phyloP scores from a whole-genome alignment of 108 stramenopile species.

The Cyclotella baltica region DNA sequence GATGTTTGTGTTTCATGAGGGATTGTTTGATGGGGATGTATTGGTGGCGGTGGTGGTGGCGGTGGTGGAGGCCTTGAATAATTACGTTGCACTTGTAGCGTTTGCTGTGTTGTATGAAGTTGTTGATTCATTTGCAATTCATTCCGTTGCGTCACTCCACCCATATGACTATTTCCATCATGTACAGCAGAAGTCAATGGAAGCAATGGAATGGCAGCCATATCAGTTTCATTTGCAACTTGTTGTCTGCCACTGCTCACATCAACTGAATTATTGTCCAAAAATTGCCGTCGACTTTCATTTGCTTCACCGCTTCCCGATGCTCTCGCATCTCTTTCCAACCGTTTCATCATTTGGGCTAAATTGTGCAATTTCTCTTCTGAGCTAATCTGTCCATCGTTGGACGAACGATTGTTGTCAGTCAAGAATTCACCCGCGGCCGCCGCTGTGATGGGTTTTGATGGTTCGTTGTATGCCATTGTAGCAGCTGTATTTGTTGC shows the following conservation, averaged over 20 bases:
- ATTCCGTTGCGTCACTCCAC: no score
- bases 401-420: not conserved
- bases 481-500: conserved; percentile 12
- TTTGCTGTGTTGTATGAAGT: not conserved
- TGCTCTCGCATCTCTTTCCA: conserved; percentile 4
- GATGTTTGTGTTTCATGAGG: not conserved
- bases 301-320: not conserved
- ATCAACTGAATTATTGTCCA: no score
- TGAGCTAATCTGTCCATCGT: not conserved
- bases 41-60: not conserved
- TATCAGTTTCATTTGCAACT: not conserved
- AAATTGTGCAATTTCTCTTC: not conserved
- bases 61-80: conserved; percentile 3
- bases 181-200: not conserved
- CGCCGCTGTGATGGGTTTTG: conserved; percentile 9
- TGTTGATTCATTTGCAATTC: not conserved
- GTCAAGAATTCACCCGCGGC: conserved; percentile 1
- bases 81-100: not conserved
- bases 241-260: not conserved
- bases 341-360: conserved; percentile 2
- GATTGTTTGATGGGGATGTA: not conserved
- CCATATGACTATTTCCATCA: no score
- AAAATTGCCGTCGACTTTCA: not conserved
- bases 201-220: not conserved
- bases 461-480: not conserved